Evolutionary conservation across 1,284 basidiomycete species (phyloP), one percentile per base, ranked within the genome.

Genomic region (Coniferiporia weirii): DNA sequence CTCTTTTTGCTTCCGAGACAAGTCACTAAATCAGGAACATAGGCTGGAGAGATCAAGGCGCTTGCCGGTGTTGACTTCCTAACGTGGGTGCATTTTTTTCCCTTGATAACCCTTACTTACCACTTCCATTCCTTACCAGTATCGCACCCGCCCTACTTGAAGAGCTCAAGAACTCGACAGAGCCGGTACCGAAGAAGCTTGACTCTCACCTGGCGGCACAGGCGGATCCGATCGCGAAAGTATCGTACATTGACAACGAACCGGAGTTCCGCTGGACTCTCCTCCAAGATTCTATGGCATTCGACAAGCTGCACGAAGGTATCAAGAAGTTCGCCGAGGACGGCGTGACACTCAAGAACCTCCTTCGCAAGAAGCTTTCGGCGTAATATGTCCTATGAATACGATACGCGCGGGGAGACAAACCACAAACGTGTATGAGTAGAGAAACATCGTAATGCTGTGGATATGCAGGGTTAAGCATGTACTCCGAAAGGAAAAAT

Each of bases 301-400:
- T 93, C 70, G 94, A 96, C 75, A 97, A 98, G 79, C 78, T 93
- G 57, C 92, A 97, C 76, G 95, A 98, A 79, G 96, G 96, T 70
- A 97, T 98, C 79, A 87, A 85, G 77, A 94, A 94, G 76, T 99
- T 99, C 72, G 95, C 94, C 63, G 93, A 93, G 78, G 96, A 98
- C 72, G 94, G 94, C 61, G 82, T 87, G 70, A 87, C 92, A 8
- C 87, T 99, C 76, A 95, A 95, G 82, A 76, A 78, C 32, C 74
- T 95, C 66, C 80, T 99, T 70, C 84, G 81, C 73, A 68, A 87
- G 75, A 96, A 95, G 80, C 75, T 98, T 68, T 72, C 74, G 55
- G 83, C 80, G 54, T 84, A 70, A 75, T 62, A 13, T 19, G 8
- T 27, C 27, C 5, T 40, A 9, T 10, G 15, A 40, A 9, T 3